Base-by-base conservation (phyloP, 352 stramenopile genomes). In the Sclerospora graminicola region DNA sequence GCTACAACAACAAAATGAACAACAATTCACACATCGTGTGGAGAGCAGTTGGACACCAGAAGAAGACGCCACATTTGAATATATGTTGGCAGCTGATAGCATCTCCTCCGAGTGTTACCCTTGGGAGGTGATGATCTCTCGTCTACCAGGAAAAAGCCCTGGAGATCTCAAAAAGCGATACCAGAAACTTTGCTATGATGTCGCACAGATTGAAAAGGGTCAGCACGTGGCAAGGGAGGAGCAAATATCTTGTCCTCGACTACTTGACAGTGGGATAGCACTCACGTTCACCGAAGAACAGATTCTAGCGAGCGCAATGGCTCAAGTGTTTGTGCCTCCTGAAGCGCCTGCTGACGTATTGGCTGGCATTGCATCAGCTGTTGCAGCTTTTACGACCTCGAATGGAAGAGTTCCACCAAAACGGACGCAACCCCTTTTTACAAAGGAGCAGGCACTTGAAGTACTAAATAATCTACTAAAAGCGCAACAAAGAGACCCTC, bases 181-280 rank as follows among this genome's bases (percentile, higher is more conserved):
- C 51, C 53, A 75, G 43, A 82, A 84, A 63, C 75, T 88, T 20
- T 83, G 78, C 41, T 71, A 83, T 36, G 79, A 90, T 42, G 51
- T 90, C 6, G 63, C 69, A n/a, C 57, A 66, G 9, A 88, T 90
- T 31, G 75, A 90, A 41, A 58, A 41, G 11, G 73, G 73, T 0
- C 63, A 84, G 30, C 71, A 84, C 21, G 59, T 85, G 1, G 69
- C 57, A 20, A 86, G 83, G 70, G 45, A 58, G 14, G 39, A 46
- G 0, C 41, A 59, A 16, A 62, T 63, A 34, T 46, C 41, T 2
- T 58, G 32, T 7, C 56, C 51, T 20, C 28, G 29, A 2, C 52
- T 74, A 1, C 56, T 60, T 11, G 75, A 84, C 46, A 79, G 67
- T 44, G 54, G 73, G 1, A 57, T 82, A n/a, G 67, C 66, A 5